Percentiles rank a stretch among this genome's conserved stretches.
phyloP scores from a whole-genome alignment of 2,329 filamentous ascomycete species.

The Huntiella moniliformis region DNA sequence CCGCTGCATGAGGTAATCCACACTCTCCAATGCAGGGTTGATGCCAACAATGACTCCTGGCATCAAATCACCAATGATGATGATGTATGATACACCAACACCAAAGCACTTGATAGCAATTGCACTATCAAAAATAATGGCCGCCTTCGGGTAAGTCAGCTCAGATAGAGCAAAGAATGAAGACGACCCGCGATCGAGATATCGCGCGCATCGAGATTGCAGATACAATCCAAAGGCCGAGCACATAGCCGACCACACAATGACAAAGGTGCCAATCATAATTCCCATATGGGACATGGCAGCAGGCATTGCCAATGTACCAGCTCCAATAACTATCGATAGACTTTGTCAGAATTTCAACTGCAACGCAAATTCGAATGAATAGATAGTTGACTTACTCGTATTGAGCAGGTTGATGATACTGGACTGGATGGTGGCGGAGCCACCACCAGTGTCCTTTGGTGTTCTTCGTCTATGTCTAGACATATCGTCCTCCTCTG shows the following conservation, averaged over 20 bases:
- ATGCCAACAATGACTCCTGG: slow-evolving; percentile 81
- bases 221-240: slow-evolving; percentile 89
- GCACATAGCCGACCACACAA: slow-evolving; percentile 78
- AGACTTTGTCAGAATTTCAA: neutral
- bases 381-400: slow-evolving; percentile 34
- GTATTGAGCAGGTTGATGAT: slow-evolving; percentile 94
- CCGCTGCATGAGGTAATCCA: slow-evolving; percentile 65
- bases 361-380: neutral
- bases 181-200: slow-evolving; percentile 70
- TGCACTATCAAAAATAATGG: slow-evolving; percentile 84
- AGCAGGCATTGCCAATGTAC: slow-evolving; percentile 85
- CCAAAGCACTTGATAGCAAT: slow-evolving; percentile 98
- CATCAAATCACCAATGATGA: slow-evolving; percentile 98
- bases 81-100: slow-evolving; percentile 90
- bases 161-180: slow-evolving; percentile 97
- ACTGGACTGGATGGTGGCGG: slow-evolving; percentile 78
- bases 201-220: slow-evolving; percentile 79
- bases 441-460: slow-evolving; percentile 54
- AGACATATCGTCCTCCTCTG: slow-evolving; percentile 26
- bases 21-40: slow-evolving; percentile 36
- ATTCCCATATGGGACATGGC: slow-evolving; percentile 95
- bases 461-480: slow-evolving; percentile 43
- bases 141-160: slow-evolving; percentile 88
- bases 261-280: slow-evolving; percentile 60
- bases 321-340: slow-evolving; percentile 59